Evolutionary conservation across 495 filamentous ascomycete genomes (phyloP), one percentile per base, ranked within the genome.

Genomic region (Tirmania nivea): DNA sequence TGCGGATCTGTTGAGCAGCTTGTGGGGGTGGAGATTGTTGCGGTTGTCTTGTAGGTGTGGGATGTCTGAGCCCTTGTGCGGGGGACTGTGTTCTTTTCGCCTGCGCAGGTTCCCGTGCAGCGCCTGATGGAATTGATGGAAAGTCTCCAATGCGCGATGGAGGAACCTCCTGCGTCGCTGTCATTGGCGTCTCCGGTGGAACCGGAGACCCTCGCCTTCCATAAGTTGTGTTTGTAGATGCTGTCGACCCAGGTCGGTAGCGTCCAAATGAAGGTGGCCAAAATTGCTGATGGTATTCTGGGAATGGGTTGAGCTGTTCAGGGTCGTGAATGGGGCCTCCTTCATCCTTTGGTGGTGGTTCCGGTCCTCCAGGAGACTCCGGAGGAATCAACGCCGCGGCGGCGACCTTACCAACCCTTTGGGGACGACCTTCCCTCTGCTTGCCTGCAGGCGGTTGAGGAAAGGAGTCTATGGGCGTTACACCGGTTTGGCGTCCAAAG

Each of bases 161-260:
- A 1, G 81, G 77, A 34, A 78, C 71, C 53, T 75, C 76, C 17
- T 75, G 76, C 3, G 82, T 81, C 39, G 81, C 81, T 10, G 83
- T 75, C 47, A 87, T 74, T n/a, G 90, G 90, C 0, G 90, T 96
- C 65, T 96, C 92, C 3, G 90, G 90, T 4, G 90, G 90, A 7
- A 92, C 88, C 2, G 90, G 90, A 19, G 89, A 95, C 17, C 90
- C 90, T 57, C 90, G 76, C 63, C 86, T 81, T 34, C 89, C 90
- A 54, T 84, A 76, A 10, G 92, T 96, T 8, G 90, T 97, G 1
- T 88, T 93, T 0, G 78, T 93, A 0, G 90, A 95, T 14, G 88
- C 86, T 31, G 67, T 88, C 84, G 65, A 95, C 55, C 69, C 53
- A 67, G 69, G 76, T 49, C 48, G 48, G 20, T 50, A 50, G 11